Evolutionary conservation across 805 yeast species (phyloP).

Genomic region (Yarrowia sp.): DNA sequence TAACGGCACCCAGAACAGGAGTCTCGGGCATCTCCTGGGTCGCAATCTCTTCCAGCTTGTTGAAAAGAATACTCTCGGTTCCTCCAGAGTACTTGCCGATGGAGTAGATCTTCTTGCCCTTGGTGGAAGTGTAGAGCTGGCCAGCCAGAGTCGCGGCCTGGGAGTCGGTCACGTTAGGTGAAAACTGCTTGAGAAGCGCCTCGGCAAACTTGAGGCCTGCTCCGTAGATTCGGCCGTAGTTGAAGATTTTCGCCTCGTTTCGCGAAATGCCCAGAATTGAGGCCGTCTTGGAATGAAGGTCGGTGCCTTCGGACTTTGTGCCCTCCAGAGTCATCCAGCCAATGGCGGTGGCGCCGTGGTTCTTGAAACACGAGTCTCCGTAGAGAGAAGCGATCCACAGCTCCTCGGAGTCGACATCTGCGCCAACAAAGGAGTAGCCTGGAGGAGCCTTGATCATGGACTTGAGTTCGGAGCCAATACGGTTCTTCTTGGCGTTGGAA

Average conservation of each 20-base stretch:
- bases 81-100: constrained; percentile 57
- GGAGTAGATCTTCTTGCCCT: constrained; percentile 52
- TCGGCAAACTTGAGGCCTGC: constrained; percentile 93
- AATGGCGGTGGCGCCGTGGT: constrained; percentile 94
- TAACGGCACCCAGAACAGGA: constrained; percentile 90
- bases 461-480: constrained; percentile 92
- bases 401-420: constrained; percentile 98
- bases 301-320: constrained; percentile 85
- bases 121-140: constrained; percentile 72
- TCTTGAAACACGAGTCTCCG: constrained; percentile 83
- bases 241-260: constrained; percentile 90
- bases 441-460: constrained; percentile 80
- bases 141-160: constrained; percentile 66
- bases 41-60: constrained; percentile 83
- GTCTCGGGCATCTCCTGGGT: constrained; percentile 76
- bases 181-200: constrained; percentile 76
- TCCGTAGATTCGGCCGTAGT: constrained; percentile 96
- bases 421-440: constrained; percentile 92
- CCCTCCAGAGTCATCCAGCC: constrained; percentile 99
- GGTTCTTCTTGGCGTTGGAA: constrained; percentile 77
- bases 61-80: constrained; percentile 87
- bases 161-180: constrained; percentile 60
- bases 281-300: constrained; percentile 92
- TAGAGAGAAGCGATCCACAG: constrained; percentile 95
- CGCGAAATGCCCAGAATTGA: constrained; percentile 82